Conservation (phyloP, 257 asterid genomes). For the Penstemon barbatus region DNA sequence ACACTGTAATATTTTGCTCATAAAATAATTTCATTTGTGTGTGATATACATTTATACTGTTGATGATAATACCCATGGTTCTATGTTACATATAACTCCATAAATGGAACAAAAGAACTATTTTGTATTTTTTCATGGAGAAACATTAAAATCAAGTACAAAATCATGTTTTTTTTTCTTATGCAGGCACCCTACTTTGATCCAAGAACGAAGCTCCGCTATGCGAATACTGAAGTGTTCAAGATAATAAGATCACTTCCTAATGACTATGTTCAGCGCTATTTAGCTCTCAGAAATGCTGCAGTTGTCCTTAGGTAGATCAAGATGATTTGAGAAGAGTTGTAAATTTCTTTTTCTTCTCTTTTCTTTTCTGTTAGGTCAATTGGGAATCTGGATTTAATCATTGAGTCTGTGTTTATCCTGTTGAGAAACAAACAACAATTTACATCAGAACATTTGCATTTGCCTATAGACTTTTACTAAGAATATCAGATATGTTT, state of each 20-base stretch:
- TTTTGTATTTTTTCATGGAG: not conserved
- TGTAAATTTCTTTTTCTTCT: not conserved
- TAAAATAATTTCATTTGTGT: too few species aligned
- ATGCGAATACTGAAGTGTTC: slow-evolving; percentile 83
- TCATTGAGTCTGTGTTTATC: not conserved
- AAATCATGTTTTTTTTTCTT: not conserved
- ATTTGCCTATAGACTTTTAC: too few species aligned
- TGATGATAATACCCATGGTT: too few species aligned
- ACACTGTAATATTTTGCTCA: too few species aligned
- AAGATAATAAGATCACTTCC: slow-evolving; percentile 87
- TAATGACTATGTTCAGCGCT: slow-evolving; percentile 85
- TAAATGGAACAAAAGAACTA: not conserved
- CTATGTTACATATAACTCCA: not conserved
- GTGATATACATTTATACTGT: too few species aligned
- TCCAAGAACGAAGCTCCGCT: slow-evolving; percentile 93
- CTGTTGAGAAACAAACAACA: not conserved
- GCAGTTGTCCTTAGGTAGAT: slow-evolving; percentile 77
- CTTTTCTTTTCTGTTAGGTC: not conserved
- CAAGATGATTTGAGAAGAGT: slow-evolving; percentile 1
- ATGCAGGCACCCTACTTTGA: slow-evolving; percentile 90
- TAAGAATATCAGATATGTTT: too few species aligned
- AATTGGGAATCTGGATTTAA: not conserved
- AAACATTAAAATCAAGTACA: not conserved
- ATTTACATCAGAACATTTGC: not conserved
- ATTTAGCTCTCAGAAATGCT: slow-evolving; percentile 91